Conservation (phyloP, 805 yeast species). For the Sugiyamaella qingdaonensis region DNA sequence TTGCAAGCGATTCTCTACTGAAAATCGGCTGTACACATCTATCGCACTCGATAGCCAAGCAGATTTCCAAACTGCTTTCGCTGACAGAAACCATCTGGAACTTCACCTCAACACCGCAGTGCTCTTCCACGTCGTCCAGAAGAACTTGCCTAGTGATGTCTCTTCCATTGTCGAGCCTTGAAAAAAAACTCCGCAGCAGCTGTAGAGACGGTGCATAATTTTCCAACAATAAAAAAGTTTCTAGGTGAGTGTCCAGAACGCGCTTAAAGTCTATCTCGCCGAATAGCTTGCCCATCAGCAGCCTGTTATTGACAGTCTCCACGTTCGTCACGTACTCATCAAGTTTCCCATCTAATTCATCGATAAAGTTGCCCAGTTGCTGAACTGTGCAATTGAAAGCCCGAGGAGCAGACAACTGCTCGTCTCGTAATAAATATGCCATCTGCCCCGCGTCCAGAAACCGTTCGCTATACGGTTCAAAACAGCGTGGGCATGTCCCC, state of each 20-base stretch:
- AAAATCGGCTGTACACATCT: not conserved
- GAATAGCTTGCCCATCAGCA: not conserved
- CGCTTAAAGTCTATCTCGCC: not conserved
- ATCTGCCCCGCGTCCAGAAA: slow-evolving; percentile 3
- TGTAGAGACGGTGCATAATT: not conserved
- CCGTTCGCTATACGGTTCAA: not conserved
- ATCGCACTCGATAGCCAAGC: not conserved
- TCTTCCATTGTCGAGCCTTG: not conserved
- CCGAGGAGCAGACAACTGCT: not conserved
- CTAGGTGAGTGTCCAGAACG: not conserved
- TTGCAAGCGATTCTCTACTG: not conserved
- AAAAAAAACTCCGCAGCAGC: not conserved
- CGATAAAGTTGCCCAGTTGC: not conserved
- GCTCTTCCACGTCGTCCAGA: not conserved
- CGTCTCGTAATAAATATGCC: not conserved
- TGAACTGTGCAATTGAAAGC: no score
- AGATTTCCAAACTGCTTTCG: not conserved
- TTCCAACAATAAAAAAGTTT: not conserved
- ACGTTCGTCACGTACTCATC: not conserved
- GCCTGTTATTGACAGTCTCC: not conserved
- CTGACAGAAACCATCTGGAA: not conserved
- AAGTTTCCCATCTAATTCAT: not conserved
- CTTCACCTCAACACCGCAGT: not conserved
- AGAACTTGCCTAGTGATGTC: not conserved
- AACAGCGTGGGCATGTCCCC: not conserved